A percentile compares a stretch with the other conserved stretches of the same genome.
phyloP scores from a whole-genome alignment of 176 grass and related monocot species.

The Thalia dealbata region DNA sequence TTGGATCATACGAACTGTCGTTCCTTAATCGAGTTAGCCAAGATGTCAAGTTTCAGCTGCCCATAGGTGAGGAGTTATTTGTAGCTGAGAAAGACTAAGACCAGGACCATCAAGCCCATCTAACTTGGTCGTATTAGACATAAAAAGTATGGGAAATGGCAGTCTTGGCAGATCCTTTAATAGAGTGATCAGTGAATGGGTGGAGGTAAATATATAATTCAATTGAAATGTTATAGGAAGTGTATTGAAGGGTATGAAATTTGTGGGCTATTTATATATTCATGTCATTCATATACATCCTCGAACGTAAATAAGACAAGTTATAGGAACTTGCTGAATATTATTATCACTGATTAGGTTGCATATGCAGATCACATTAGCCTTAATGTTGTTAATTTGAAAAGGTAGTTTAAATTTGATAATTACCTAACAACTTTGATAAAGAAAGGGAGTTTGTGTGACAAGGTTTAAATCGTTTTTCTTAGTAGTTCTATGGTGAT shows the following conservation, averaged over 20 bases:
- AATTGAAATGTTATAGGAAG: not conserved
- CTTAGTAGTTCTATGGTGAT: not conserved
- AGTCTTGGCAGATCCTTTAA: not conserved
- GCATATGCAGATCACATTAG: not conserved
- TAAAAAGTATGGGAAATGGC: no score
- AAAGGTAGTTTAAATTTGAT: not conserved
- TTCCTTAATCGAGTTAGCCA: not conserved
- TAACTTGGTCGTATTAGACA: not conserved
- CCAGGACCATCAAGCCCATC: not conserved
- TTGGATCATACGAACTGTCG: not conserved
- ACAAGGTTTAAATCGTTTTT: not conserved
- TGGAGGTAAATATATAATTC: not conserved
- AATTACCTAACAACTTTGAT: not conserved
- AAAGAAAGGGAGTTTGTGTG: no score
- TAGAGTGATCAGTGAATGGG: not conserved
- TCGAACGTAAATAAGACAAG: no score
- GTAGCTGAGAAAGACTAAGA: not conserved
- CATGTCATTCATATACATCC: no score
- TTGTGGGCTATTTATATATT: no score
- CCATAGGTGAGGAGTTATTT: not conserved
- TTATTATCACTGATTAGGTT: not conserved
- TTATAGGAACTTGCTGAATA: not conserved
- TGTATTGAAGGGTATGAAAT: no score
- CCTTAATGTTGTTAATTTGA: not conserved
- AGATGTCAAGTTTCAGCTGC: not conserved